A percentile compares a stretch with the other conserved stretches of the same genome.
Conservation (phyloP, 306 rosid genomes). For the Sindora glabra region DNA sequence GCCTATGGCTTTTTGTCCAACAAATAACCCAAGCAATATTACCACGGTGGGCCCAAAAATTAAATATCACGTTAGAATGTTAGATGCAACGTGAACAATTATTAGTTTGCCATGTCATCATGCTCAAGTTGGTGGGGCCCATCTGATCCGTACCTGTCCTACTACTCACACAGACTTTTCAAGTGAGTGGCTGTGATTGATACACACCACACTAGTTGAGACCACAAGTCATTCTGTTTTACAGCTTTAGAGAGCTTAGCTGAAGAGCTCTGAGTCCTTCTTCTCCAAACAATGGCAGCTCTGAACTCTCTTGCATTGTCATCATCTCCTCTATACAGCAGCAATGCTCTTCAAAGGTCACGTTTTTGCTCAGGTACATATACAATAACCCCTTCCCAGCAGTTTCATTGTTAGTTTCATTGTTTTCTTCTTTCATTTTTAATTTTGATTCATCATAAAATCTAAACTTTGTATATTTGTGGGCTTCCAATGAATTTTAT, state of each 20-base stretch:
- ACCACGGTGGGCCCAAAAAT: no score
- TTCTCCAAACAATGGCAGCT: slow-evolving; percentile 51
- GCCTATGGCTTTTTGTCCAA: no score
- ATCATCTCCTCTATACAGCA: slow-evolving; percentile 50
- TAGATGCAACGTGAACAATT: no score
- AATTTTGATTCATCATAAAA: neutral
- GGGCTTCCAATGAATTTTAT: neutral
- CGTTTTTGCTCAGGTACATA: slow-evolving; percentile 44
- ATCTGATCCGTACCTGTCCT: neutral
- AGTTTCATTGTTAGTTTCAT: neutral
- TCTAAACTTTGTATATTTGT: neutral
- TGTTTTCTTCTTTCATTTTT: neutral
- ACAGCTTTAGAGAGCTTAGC: neutral
- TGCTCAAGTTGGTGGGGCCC: neutral
- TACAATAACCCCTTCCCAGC: neutral
- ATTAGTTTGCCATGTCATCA: no score
- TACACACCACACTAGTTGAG: slow-evolving; percentile 42
- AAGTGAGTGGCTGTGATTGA: slow-evolving; percentile 62
- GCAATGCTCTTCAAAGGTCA: slow-evolving; percentile 51
- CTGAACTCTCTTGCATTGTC: slow-evolving; percentile 67
- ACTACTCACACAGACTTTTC: neutral
- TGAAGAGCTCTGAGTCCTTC: neutral
- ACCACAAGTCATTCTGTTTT: slow-evolving; percentile 34
- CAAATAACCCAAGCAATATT: no score
- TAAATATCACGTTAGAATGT: no score